These are phyloP conservation scores for Angomonas deanei DNA, from an alignment of 208 protist genomes.

Conservation along the genomic window DNA sequence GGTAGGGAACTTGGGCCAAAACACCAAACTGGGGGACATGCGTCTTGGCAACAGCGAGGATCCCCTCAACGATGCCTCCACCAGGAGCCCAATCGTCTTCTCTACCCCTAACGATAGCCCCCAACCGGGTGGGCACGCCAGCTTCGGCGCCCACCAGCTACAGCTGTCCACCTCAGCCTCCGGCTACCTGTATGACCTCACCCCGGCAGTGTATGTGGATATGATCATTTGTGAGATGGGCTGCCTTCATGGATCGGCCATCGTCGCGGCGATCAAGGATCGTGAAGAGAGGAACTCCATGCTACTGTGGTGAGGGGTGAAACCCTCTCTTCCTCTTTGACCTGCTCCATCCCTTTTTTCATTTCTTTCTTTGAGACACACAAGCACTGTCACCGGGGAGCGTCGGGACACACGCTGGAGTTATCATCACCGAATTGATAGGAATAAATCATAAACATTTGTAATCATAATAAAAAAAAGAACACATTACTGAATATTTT, in stretches of 20 bases:
- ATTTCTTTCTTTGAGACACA: background rate
- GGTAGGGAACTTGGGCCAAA: conserved; percentile 94
- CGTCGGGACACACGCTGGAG: no score
- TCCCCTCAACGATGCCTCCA: conserved; percentile 1
- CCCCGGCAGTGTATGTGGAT: conserved; percentile 66
- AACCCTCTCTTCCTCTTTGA: conserved; percentile 6
- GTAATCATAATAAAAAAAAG: no score
- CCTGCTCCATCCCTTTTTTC: conserved; percentile 5
- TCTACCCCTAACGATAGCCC: background rate
- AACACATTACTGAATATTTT: no score
- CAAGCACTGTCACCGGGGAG: background rate
- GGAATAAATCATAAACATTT: no score
- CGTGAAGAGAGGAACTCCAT: conserved; percentile 45
- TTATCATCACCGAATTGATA: no score
- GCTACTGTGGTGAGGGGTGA: conserved; percentile 14
- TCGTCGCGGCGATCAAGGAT: conserved; percentile 63
- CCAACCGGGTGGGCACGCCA: background rate
- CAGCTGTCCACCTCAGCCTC: conserved; percentile 25
- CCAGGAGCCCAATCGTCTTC: background rate
- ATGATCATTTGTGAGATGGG: conserved; percentile 87
- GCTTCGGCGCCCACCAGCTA: background rate
- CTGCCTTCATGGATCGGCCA: conserved; percentile 72
- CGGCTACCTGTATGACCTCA: conserved; percentile 79
- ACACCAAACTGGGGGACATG: conserved; percentile 83
- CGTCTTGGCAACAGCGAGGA: conserved; percentile 14